These are phyloP conservation scores for Hydnomerulius pinastri DNA, from an alignment of 768 basidiomycete species.

Conservation along the genomic window DNA sequence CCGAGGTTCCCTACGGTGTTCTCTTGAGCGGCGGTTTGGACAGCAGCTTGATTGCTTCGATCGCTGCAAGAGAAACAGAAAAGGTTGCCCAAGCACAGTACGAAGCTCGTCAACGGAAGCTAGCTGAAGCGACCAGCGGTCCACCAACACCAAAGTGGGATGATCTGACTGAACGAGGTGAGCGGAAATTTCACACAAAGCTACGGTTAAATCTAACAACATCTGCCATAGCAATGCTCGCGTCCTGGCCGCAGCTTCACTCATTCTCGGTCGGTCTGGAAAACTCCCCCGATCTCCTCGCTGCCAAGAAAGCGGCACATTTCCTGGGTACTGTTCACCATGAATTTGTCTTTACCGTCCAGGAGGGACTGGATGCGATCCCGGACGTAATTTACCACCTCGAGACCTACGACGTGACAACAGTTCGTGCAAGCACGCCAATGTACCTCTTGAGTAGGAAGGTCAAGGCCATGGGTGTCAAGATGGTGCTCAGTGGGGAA, in stretches of 20 bases:
- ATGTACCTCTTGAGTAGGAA: constrained; percentile 99
- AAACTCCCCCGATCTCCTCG: constrained; percentile 92
- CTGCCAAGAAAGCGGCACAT: constrained; percentile 90
- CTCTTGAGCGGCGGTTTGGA: constrained; percentile 94
- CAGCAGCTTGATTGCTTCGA: constrained; percentile 92
- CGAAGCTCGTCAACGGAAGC: constrained; percentile 63
- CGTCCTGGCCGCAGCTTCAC: constrained; percentile 93
- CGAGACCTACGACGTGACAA: constrained; percentile 99
- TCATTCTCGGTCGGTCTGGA: constrained; percentile 97
- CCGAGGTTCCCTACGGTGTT: constrained; percentile 97
- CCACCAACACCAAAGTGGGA: constrained; percentile 52
- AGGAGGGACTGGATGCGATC: constrained; percentile 96
- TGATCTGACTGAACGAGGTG: constrained; percentile 57
- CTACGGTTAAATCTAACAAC: constrained; percentile 1
- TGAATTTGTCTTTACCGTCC: constrained; percentile 96
- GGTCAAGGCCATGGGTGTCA: constrained; percentile 99
- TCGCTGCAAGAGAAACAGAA: constrained; percentile 94
- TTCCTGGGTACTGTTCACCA: constrained; percentile 95
- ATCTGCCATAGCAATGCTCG: constrained; percentile 57
- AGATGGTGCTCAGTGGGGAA: constrained; percentile 98
- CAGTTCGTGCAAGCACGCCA: constrained; percentile 94
- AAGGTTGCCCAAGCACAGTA: constrained; percentile 81
- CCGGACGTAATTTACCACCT: constrained; percentile 98
- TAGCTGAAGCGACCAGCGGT: constrained; percentile 55
- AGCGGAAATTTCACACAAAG: constrained; percentile 8